Conservation (phyloP, 2,329 filamentous ascomycete genomes). For the Pseudocercospora vitis region DNA sequence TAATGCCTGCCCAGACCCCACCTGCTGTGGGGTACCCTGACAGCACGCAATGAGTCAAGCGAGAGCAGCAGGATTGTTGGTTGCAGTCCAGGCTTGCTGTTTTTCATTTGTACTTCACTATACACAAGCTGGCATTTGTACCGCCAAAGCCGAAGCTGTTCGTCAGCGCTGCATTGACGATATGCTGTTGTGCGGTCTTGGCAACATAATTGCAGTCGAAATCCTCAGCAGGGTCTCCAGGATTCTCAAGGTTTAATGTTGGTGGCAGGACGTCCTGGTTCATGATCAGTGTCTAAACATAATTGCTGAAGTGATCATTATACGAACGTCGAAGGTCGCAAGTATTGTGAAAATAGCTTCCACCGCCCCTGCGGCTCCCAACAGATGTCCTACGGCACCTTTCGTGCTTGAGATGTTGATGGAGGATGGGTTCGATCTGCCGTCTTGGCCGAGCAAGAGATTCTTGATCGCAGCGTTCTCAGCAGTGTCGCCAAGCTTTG, state of each 20-base stretch:
- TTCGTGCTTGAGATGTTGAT: constrained; percentile 93
- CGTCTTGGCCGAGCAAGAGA: constrained; percentile 72
- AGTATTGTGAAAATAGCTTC: constrained; percentile 85
- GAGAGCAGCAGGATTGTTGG: background rate
- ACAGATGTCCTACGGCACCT: constrained; percentile 84
- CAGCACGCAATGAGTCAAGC: constrained; percentile 5
- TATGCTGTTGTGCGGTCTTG: constrained; percentile 65
- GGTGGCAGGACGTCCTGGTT: constrained; percentile 74
- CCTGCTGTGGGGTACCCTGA: constrained; percentile 22
- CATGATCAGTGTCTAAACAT: background rate
- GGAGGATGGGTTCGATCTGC: constrained; percentile 59
- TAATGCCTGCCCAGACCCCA: constrained; percentile 1
- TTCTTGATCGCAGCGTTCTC: constrained; percentile 80
- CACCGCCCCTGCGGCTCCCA: constrained; percentile 87
- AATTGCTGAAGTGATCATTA: background rate
- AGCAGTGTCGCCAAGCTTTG: constrained; percentile 78
- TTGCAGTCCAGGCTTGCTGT: background rate
- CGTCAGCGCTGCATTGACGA: constrained; percentile 73
- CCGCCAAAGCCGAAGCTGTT: constrained; percentile 99
- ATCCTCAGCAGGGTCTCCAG: constrained; percentile 58
- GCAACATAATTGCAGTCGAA: constrained; percentile 86
- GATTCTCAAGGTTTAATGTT: constrained; percentile 75
- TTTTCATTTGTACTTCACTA: constrained; percentile 50
- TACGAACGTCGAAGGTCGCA: constrained; percentile 70
- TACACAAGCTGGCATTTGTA: constrained; percentile 88